These are phyloP conservation scores for Vinca minor DNA, from an alignment of 257 asterid species.

Conservation along the genomic window DNA sequence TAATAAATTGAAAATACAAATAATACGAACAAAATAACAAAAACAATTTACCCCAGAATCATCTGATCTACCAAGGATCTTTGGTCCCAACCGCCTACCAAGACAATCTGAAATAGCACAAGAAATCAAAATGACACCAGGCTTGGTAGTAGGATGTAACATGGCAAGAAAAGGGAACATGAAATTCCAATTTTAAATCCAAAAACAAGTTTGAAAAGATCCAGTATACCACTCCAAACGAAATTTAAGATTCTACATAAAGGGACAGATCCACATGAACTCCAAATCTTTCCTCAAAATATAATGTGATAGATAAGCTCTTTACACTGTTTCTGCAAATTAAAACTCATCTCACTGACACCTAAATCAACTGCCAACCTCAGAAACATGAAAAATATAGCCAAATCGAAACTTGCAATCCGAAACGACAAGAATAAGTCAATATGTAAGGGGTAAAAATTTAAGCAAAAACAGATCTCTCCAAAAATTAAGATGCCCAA, in stretches of 20 bases:
- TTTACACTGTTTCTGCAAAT: background rate
- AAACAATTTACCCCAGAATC: constrained; percentile 72
- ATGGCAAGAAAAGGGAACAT: background rate
- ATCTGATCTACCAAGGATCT: constrained; percentile 76
- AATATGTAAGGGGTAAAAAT: no score
- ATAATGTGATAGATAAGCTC: background rate
- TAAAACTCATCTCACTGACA: background rate
- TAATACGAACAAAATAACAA: background rate
- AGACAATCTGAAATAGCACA: constrained; percentile 67
- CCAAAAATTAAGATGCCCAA: background rate
- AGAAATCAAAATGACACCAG: constrained; percentile 18
- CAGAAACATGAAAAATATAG: background rate
- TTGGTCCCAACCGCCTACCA: constrained; percentile 95
- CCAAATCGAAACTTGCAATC: background rate
- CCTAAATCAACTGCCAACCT: background rate
- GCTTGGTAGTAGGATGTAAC: background rate
- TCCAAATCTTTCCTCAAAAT: background rate
- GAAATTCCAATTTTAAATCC: background rate
- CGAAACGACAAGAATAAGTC: no score
- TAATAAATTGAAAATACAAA: constrained; percentile 13
- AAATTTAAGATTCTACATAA: background rate
- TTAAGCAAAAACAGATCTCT: background rate
- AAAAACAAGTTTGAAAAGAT: background rate
- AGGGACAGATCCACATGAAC: background rate
- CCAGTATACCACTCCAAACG: background rate